These are phyloP conservation scores for Taphrina wiesneri DNA, from an alignment of 1,139 yeast species.

Conservation along the genomic window DNA sequence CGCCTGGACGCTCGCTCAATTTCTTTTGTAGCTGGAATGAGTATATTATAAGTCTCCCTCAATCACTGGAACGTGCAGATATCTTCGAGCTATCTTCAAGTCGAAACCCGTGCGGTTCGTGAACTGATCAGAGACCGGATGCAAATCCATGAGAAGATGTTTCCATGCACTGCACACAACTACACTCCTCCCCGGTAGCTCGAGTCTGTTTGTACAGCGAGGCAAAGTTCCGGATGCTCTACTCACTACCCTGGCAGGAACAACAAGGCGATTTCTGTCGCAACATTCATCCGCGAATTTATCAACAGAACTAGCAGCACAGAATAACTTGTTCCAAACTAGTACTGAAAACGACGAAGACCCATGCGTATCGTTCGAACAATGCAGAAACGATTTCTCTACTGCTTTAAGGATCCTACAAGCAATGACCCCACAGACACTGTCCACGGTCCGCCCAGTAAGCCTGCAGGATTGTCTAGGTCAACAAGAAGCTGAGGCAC, in stretches of 20 bases:
- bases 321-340: neutral
- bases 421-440: neutral
- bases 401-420: neutral
- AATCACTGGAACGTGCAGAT: too few relatives aligned
- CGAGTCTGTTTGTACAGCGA: neutral
- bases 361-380: neutral
- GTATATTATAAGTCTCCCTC: too few relatives aligned
- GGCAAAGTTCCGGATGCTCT: too few relatives aligned
- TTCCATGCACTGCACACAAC: neutral
- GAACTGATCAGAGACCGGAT: neutral
- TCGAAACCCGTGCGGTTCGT: neutral
- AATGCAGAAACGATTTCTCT: neutral
- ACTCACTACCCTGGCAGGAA: neutral
- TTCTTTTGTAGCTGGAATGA: too few relatives aligned
- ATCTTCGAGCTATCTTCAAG: too few relatives aligned
- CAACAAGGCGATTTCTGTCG: neutral
- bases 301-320: neutral
- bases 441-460: neutral
- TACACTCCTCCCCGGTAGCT: neutral
- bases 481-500: neutral
- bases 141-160: conserved; percentile 21
- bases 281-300: neutral
- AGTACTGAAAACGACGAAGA: neutral
- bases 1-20: too few relatives aligned
- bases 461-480: neutral